These are phyloP conservation scores for Boechera stricta DNA, from an alignment of 345 rosid species.

Conservation along the genomic window DNA sequence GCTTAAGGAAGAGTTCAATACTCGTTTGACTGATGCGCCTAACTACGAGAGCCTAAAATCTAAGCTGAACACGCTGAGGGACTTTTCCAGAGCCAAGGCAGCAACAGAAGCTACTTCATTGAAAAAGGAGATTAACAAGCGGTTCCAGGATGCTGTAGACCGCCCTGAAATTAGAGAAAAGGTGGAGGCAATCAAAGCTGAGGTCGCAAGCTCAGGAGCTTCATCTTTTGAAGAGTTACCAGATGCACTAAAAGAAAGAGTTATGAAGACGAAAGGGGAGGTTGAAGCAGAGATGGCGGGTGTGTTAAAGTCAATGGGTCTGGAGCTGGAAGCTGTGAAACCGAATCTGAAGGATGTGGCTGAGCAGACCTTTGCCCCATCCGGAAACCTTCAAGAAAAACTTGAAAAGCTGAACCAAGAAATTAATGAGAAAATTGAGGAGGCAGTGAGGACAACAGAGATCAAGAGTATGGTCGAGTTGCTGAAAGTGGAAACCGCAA, in stretches of 20 bases:
- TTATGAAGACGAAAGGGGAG: constrained; percentile 56
- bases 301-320: constrained; percentile 62
- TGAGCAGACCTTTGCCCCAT: constrained; percentile 45
- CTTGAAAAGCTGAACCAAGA: constrained; percentile 59
- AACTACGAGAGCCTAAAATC: constrained; percentile 64
- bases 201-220: constrained; percentile 55
- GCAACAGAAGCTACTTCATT: constrained; percentile 46
- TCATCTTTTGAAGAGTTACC: constrained; percentile 63
- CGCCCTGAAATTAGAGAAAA: constrained; percentile 68
- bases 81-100: constrained; percentile 63
- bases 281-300: constrained; percentile 58
- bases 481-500: constrained; percentile 66
- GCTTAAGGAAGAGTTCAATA: constrained; percentile 65
- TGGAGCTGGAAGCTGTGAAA: constrained; percentile 56
- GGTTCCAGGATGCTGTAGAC: constrained; percentile 62
- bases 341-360: constrained; percentile 45
- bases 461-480: constrained; percentile 63
- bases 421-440: constrained; percentile 61
- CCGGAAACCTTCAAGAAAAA: constrained; percentile 49
- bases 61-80: constrained; percentile 77
- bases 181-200: constrained; percentile 65
- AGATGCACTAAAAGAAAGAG: constrained; percentile 59
- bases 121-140: constrained; percentile 60
- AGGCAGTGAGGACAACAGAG: constrained; percentile 57
- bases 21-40: constrained; percentile 60